These are phyloP conservation scores for Phytophthora melonis DNA, from an alignment of 352 stramenopile genomes.

Conservation along the genomic window DNA sequence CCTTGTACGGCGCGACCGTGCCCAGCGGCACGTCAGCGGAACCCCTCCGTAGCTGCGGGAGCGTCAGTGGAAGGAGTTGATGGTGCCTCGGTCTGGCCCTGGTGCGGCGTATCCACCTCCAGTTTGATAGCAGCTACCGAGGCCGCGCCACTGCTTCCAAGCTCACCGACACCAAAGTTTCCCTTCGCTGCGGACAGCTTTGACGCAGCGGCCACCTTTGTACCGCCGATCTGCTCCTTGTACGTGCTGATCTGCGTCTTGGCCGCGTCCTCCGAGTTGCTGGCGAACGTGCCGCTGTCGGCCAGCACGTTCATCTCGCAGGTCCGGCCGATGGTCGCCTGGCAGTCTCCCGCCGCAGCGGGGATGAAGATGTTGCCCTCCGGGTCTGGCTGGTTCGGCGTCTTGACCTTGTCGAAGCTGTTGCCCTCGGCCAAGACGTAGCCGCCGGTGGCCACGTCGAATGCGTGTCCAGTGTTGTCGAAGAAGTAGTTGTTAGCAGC, in stretches of 20 bases:
- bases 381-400: conserved; percentile 20
- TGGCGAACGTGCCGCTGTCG: conserved; percentile 5
- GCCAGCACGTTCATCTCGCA: conserved; percentile 35
- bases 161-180: conserved; percentile 26
- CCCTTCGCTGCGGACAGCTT: conserved; percentile 11
- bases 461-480: conserved; percentile 27
- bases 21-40: background rate
- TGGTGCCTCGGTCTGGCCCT: background rate
- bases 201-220: background rate
- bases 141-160: background rate
- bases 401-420: conserved; percentile 27
- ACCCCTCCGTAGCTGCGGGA: background rate
- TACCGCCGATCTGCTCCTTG: conserved; percentile 5
- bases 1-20: background rate
- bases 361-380: conserved; percentile 31
- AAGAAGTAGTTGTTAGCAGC: conserved; percentile 40
- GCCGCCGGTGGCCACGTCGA: conserved; percentile 19
- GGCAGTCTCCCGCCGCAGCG: conserved; percentile 3
- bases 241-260: conserved; percentile 13
- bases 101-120: too few relatives aligned
- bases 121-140: too few relatives aligned
- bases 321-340: conserved; percentile 24
- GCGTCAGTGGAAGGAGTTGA: background rate
- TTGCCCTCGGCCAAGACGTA: conserved; percentile 42
- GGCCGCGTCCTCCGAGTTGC: conserved; percentile 1